Evolutionary conservation across 2,329 filamentous ascomycete genomes (phyloP), one percentile per base, ranked within the genome.

Genomic region (Kalmusia sp.): DNA sequence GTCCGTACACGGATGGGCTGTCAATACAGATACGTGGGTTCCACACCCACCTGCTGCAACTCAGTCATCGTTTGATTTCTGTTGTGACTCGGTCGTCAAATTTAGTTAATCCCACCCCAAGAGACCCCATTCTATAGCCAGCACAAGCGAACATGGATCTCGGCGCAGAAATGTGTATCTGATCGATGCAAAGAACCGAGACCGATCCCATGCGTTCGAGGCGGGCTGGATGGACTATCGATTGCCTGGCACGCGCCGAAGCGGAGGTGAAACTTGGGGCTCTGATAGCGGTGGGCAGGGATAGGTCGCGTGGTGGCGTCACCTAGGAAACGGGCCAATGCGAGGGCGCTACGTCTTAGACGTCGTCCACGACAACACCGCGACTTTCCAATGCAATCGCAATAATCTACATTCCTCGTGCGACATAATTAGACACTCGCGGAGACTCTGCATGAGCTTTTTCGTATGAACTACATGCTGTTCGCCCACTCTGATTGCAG

Each of bases 311-410:
- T 59, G 55, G 57, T 61, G 58, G 57, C 55, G 66, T 65, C 51
- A 52, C 58, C 49, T 58, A 52, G 56, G 62, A 55, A 60, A 68
- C 63, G 38, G 55, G 40, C 63, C 62, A 65, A 61, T 65, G 55
- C 57, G 57, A 57, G 59, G 15, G 33, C 52, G 62, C 63, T 63
- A 65, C 58, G 60, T 62, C 40, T 49, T 39, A 45, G 49, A 61
- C 51, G 59, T 54, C 52, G 59, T 63, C 56, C 65, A 64, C 59
- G 59, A 62, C 62, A 67, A 64, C 66, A 70, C 69, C 65, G 64
- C 66, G 40, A 61, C 48, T 64, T 57, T 55, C 46, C 54, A 55
- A 56, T 59, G 24, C 41, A 31, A 44, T 17, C 27, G 41, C 25
- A 39, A 21, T 31, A 35, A 28, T 19, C 12, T 48, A 8, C 7